These are phyloP conservation scores for Amborella trichopoda DNA, from an alignment of 164 flowering plant species.

Conservation along the genomic window DNA sequence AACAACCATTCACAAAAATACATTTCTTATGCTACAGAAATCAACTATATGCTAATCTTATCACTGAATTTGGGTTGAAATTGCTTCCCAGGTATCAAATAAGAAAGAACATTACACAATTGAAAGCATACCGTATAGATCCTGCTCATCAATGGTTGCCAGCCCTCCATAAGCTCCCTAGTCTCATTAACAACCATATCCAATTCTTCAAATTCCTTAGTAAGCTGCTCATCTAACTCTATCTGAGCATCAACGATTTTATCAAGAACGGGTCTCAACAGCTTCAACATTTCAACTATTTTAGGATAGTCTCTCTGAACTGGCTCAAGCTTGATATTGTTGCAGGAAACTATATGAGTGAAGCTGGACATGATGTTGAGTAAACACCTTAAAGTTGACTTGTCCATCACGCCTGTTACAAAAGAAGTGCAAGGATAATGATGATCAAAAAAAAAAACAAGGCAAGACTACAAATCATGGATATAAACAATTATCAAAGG, in stretches of 20 bases:
- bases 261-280: constrained; percentile 59
- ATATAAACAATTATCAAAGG: no score
- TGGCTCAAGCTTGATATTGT: constrained; percentile 35
- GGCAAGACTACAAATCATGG: no score
- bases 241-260: constrained; percentile 38
- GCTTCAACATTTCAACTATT: constrained; percentile 54
- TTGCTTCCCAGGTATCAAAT: background rate
- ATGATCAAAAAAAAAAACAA: no score
- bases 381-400: constrained; percentile 51
- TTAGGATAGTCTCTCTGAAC: constrained; percentile 41
- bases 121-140: constrained; percentile 52
- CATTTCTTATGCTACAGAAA: background rate
- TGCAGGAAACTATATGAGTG: constrained; percentile 29
- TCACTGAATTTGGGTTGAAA: background rate
- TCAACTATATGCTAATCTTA: background rate
- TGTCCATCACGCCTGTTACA: constrained; percentile 67
- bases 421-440: background rate
- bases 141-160: constrained; percentile 73
- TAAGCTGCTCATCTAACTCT: constrained; percentile 39
- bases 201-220: constrained; percentile 37
- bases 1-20: background rate
- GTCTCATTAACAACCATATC: constrained; percentile 44
- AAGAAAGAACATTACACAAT: no score
- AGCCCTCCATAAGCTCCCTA: constrained; percentile 45
- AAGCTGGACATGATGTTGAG: constrained; percentile 44